Percentiles rank a stretch among this genome's conserved stretches.
Evolutionary conservation across 306 rosid species (phyloP).

Genomic region (Sechiopsis laciniata): DNA sequence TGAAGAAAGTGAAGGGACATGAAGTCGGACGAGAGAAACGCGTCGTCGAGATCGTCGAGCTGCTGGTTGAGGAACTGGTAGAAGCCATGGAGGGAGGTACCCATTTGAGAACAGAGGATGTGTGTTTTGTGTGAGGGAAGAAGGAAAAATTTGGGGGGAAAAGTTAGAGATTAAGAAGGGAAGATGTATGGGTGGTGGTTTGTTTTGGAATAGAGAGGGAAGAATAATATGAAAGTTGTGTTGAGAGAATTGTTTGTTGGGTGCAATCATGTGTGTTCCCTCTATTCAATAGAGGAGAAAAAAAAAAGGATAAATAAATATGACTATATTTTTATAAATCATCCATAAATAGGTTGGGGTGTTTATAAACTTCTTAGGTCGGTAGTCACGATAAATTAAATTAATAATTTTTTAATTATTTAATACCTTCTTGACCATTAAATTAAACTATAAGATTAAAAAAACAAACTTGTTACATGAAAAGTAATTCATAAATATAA

Average conservation of each 20-base stretch:
- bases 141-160: not conserved
- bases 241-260: slow-evolving; percentile 34
- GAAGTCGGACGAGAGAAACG: slow-evolving; percentile 42
- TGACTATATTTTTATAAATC: too few species aligned
- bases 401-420: too few species aligned
- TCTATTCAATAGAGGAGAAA: slow-evolving; percentile 23
- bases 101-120: not conserved
- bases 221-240: slow-evolving; percentile 34
- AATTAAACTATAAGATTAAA: not conserved
- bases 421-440: too few species aligned
- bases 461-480: not conserved
- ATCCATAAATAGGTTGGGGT: too few species aligned
- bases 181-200: slow-evolving; percentile 8
- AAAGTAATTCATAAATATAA: not conserved
- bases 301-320: too few species aligned
- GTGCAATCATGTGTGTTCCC: slow-evolving; percentile 74
- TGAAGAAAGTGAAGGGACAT: slow-evolving; percentile 77
- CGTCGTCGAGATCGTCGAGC: slow-evolving; percentile 51
- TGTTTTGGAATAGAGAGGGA: slow-evolving; percentile 26
- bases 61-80: slow-evolving; percentile 56
- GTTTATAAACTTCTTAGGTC: too few species aligned
- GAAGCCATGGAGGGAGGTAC: slow-evolving; percentile 59
- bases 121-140: not conserved
- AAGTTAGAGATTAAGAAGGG: not conserved
- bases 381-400: too few species aligned